Percentiles rank a stretch among this genome's conserved stretches.
Conservation (phyloP, 257 asterid genomes). For the Nyctanthes arbortristis region DNA sequence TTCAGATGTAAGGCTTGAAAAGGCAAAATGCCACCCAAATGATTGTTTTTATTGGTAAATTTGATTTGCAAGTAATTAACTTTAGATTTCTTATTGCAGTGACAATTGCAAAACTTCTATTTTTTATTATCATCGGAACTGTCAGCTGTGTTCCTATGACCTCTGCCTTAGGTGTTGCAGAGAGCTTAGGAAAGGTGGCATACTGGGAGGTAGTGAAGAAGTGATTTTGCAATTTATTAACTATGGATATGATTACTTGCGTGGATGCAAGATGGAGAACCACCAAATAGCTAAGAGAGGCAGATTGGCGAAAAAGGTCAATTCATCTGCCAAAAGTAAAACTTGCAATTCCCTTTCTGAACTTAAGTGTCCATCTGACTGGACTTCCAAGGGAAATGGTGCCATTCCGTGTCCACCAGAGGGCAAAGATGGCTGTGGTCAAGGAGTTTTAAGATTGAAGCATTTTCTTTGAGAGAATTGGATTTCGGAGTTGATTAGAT, state of each 20-base stretch:
- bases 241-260: slow-evolving; percentile 49
- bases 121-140: slow-evolving; percentile 59
- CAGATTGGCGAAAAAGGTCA: not conserved
- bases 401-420: slow-evolving; percentile 50
- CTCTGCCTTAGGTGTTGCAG: slow-evolving; percentile 69
- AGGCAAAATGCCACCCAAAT: slow-evolving; percentile 14
- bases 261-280: slow-evolving; percentile 29
- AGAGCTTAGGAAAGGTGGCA: slow-evolving; percentile 53
- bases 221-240: slow-evolving; percentile 29
- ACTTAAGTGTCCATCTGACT: slow-evolving; percentile 15
- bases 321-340: not conserved
- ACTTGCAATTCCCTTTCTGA: not conserved
- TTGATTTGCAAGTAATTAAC: not conserved
- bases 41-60: slow-evolving; percentile 61
- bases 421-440: slow-evolving; percentile 48
- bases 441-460: slow-evolving; percentile 40
- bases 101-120: slow-evolving; percentile 58
- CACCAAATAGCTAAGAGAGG: not conserved
- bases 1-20: slow-evolving; percentile 31
- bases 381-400: slow-evolving; percentile 47
- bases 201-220: slow-evolving; percentile 44
- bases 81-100: slow-evolving; percentile 37
- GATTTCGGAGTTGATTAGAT: slow-evolving; percentile 40
- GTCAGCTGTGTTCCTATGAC: slow-evolving; percentile 57
- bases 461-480: slow-evolving; percentile 22